Evolutionary conservation across 805 yeast species (phyloP).

Genomic region (Candida gorgasii): DNA sequence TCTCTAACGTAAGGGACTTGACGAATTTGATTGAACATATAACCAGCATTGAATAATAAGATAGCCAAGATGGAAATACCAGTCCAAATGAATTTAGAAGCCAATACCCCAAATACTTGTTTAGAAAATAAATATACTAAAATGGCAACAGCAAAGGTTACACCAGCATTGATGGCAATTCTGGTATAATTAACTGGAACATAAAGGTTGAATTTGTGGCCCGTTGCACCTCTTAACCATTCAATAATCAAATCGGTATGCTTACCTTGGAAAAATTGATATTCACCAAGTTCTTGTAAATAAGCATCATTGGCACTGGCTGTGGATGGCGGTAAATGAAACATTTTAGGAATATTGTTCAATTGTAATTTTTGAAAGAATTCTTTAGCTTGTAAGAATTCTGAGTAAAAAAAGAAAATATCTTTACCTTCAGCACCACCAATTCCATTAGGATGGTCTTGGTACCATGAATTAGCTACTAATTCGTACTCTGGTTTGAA

Average conservation of each 20-base stretch:
- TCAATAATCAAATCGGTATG: slow-evolving; percentile 34
- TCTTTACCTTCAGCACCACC: slow-evolving; percentile 23
- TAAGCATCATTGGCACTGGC: slow-evolving; percentile 30
- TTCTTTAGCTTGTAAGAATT: slow-evolving; percentile 58
- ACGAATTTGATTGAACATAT: slow-evolving; percentile 91
- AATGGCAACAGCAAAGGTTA: slow-evolving; percentile 27
- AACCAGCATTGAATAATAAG: slow-evolving; percentile 78
- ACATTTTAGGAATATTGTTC: slow-evolving; percentile 77
- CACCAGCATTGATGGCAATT: slow-evolving; percentile 31
- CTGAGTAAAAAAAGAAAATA: slow-evolving; percentile 73
- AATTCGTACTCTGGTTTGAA: slow-evolving; percentile 64
- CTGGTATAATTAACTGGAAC: slow-evolving; percentile 45
- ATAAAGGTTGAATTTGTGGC: slow-evolving; percentile 35
- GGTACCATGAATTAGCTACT: slow-evolving; percentile 58
- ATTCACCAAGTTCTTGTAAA: slow-evolving; percentile 34
- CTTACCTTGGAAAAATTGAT: slow-evolving; percentile 49
- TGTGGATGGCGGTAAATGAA: slow-evolving; percentile 55
- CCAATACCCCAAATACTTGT: slow-evolving; percentile 34
- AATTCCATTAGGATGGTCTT: slow-evolving; percentile 53
- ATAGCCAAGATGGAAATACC: slow-evolving; percentile 60
- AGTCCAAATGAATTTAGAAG: slow-evolving; percentile 71
- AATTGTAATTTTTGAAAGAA: slow-evolving; percentile 56
- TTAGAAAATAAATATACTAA: slow-evolving; percentile 26
- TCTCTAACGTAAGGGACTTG: slow-evolving; percentile 62
- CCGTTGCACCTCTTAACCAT: slow-evolving; percentile 39